A percentile compares a stretch with the other conserved stretches of the same genome.
phyloP scores from a whole-genome alignment of 2,329 filamentous ascomycete genomes.

The Hypocrella siamensis region DNA sequence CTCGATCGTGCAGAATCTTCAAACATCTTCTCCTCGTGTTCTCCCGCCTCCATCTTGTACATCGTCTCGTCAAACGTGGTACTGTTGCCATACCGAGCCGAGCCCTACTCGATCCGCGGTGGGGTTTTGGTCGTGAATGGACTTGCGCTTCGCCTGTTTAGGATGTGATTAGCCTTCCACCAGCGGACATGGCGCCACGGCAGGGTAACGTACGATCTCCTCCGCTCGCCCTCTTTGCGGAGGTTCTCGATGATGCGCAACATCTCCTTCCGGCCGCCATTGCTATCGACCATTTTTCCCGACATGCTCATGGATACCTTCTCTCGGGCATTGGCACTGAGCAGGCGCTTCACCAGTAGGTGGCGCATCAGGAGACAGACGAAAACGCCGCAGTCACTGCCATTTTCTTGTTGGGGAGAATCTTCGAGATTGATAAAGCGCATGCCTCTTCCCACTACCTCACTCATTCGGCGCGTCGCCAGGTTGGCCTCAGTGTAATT shows the following conservation, averaged over 20 bases:
- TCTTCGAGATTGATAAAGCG: conserved; percentile 73
- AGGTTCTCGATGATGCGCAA: conserved; percentile 74
- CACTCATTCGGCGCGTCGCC: conserved; percentile 52
- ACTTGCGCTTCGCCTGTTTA: conserved; percentile 19
- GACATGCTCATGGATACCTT: conserved; percentile 93
- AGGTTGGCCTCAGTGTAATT: conserved; percentile 62
- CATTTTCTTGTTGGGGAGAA: conserved; percentile 80
- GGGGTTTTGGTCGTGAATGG: conserved; percentile 22
- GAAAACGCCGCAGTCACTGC: conserved; percentile 87
- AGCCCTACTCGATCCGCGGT: conserved; percentile 26
- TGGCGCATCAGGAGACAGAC: conserved; percentile 93
- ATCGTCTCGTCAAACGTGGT: conserved; percentile 13
- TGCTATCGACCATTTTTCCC: conserved; percentile 68
- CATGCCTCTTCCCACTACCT: conserved; percentile 49
- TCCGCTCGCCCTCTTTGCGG: conserved; percentile 72
- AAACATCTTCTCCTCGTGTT: not conserved
- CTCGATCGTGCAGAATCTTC: not conserved
- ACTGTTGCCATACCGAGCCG: conserved; percentile 15
- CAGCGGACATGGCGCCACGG: not conserved
- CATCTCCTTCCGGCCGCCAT: conserved; percentile 77
- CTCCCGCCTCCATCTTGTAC: conserved; percentile 4
- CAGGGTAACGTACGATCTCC: conserved; percentile 55
- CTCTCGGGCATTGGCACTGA: conserved; percentile 63
- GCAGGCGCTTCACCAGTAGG: conserved; percentile 68
- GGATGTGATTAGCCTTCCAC: not conserved